Evolutionary conservation across 345 rosid genomes (phyloP).

Genomic region (Corchorus capsularis): DNA sequence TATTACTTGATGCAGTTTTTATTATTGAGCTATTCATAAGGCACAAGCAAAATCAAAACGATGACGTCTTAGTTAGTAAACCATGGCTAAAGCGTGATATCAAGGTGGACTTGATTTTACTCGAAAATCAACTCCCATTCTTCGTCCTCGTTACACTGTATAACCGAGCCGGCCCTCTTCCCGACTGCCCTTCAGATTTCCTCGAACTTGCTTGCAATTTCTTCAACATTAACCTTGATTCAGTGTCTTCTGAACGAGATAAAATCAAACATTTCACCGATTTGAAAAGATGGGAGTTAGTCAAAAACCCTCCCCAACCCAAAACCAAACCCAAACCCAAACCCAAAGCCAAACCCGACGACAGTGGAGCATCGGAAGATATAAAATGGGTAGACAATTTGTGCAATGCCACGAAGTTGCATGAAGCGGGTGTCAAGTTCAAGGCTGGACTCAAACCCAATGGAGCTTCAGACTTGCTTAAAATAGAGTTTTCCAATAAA

Average conservation of each 20-base stretch:
- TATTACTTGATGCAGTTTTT: neutral
- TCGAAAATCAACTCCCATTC: constrained; percentile 18
- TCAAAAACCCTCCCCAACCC: too few relatives aligned
- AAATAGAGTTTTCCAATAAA: neutral
- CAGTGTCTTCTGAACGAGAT: too few relatives aligned
- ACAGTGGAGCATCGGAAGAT: neutral
- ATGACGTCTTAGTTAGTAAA: neutral
- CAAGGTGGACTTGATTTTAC: neutral
- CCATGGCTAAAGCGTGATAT: neutral
- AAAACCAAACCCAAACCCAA: too few relatives aligned
- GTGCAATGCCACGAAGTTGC: neutral
- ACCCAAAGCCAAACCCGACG: too few relatives aligned
- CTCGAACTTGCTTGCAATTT: neutral
- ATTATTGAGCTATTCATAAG: neutral
- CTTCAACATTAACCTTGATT: neutral
- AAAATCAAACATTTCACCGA: too few relatives aligned
- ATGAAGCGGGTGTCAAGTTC: constrained; percentile 13
- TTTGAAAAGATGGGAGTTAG: too few relatives aligned
- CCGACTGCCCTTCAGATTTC: neutral
- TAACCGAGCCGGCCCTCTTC: neutral
- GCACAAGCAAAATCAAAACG: neutral
- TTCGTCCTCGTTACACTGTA: neutral
- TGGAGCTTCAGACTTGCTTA: neutral
- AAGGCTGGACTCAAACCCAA: neutral
- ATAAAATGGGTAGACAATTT: too few relatives aligned